These are phyloP conservation scores for Arxiozyma telluris DNA, from an alignment of 1,139 yeast genomes.

Conservation along the genomic window DNA sequence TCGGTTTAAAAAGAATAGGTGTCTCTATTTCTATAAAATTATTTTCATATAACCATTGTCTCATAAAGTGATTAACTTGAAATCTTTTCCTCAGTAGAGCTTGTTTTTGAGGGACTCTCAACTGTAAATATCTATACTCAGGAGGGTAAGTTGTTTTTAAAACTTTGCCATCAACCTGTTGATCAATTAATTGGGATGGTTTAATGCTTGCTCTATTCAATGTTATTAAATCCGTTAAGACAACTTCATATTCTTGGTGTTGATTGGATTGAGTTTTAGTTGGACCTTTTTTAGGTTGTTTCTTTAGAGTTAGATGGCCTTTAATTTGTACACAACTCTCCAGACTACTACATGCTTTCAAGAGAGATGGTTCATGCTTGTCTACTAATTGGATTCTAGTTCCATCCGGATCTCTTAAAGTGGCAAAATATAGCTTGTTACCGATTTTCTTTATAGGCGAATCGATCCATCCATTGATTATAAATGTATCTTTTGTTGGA, in stretches of 20 bases:
- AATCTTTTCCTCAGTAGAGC: conserved; percentile 53
- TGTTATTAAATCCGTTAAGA: conserved; percentile 43
- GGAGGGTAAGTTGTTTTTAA: conserved; percentile 50
- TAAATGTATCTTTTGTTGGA: not conserved
- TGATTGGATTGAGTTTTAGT: conserved; percentile 4
- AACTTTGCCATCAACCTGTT: conserved; percentile 28
- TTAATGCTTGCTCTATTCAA: conserved; percentile 59
- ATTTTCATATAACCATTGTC: conserved; percentile 41
- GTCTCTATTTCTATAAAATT: conserved; percentile 82
- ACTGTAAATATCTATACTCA: conserved; percentile 69
- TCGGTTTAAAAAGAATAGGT: conserved; percentile 83
- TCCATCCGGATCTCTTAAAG: conserved; percentile 65
- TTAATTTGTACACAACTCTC: conserved; percentile 1
- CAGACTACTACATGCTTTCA: not conserved
- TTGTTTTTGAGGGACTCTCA: conserved; percentile 58
- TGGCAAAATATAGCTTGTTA: conserved; percentile 55
- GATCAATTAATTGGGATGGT: conserved; percentile 61
- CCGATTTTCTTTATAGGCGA: conserved; percentile 58
- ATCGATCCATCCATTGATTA: conserved; percentile 72
- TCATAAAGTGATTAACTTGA: conserved; percentile 44
- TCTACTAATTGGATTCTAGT: conserved; percentile 49
- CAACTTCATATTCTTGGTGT: conserved; percentile 9
- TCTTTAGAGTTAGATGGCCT: not conserved
- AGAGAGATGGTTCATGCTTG: conserved; percentile 1
- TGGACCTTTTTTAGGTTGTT: not conserved